Evolutionary conservation across 202 grass and related monocot genomes (phyloP), one percentile per base, ranked within the genome.

Genomic region (Saccharum hybrid): DNA sequence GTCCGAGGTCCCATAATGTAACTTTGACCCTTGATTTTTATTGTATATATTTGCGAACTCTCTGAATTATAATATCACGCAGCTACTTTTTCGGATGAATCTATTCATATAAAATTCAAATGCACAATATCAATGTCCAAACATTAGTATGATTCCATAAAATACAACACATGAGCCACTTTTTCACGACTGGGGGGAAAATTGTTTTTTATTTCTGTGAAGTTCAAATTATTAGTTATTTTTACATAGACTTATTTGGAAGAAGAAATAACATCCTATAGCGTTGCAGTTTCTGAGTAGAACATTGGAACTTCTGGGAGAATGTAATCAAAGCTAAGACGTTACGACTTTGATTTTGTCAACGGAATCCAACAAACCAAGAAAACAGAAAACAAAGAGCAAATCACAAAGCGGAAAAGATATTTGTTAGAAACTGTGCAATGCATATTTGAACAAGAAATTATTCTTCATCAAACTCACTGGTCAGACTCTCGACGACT

Each of bases 401-500:
- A 19, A 54, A 54, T 19, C 49, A 54, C 16, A 54, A 28, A 56
- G 51, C 6, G 18, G 51, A 84, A 34, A 54, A 57, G 39, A 87
- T 64, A 63, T n/a, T 74, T 3, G 2, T 59, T 42, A 68, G 12
- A 60, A 73, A 67, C 6, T 66, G 73, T 59, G 67, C 34, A 34
- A 80, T 82, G 79, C 64, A 36, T 77, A 83, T 62, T 82, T 78
- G 12, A 66, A 73, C 48, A 21, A 81, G 71, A 61, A 45, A 82
- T 16, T 77, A 54, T 45, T 66, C 66, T 79, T 87, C 36, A 41
- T 78, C 84, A 10, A 84, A 90, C 88, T 86, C 85, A 98, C 96
- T 96, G 96, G 91, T 98, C 96, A 87, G 87, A 36, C 23, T 98
- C 96, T 83, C 93, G 87, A 62, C 93, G 91, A 86, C 85, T 98